Evolutionary conservation across 768 basidiomycete genomes (phyloP).

Genomic region (Russula sp.): DNA sequence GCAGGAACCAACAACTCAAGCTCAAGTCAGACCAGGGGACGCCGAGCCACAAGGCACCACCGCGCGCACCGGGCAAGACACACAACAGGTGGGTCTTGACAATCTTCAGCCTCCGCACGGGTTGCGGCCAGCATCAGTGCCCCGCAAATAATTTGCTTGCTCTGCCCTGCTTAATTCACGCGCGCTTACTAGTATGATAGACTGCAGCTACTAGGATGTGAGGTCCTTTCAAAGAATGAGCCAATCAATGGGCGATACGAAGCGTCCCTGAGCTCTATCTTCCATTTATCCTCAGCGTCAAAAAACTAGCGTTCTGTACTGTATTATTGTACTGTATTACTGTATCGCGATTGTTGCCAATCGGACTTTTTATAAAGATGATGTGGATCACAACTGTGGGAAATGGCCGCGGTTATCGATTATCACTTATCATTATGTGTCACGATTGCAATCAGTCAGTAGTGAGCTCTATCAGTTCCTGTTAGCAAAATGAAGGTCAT

Average conservation of each 20-base stretch:
- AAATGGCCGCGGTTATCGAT: too few relatives aligned
- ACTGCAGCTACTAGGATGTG: slow-evolving; percentile 19
- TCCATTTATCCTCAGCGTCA: slow-evolving; percentile 2
- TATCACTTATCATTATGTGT: neutral
- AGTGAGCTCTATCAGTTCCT: neutral
- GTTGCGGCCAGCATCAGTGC: too few relatives aligned
- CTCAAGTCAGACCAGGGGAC: neutral
- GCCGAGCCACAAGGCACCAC: neutral
- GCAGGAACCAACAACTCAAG: slow-evolving; percentile 9
- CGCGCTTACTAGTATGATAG: neutral
- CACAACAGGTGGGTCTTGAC: slow-evolving; percentile 10
- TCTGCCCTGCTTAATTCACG: neutral
- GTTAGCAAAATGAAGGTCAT: slow-evolving; percentile 45
- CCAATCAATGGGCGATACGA: neutral
- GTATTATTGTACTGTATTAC: neutral
- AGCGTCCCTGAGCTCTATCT: slow-evolving; percentile 9
- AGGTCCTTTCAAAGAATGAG: slow-evolving; percentile 20
- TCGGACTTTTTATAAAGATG: neutral
- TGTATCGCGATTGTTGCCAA: too few relatives aligned
- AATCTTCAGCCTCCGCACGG: neutral
- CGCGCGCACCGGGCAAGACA: neutral
- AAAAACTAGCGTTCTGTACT: slow-evolving; percentile 6
- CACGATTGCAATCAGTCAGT: neutral
- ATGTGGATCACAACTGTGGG: too few relatives aligned
- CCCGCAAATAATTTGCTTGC: slow-evolving; percentile 8